phyloP scores from a whole-genome alignment of 352 stramenopile species.

The Pilasporangium apinafurcum region DNA sequence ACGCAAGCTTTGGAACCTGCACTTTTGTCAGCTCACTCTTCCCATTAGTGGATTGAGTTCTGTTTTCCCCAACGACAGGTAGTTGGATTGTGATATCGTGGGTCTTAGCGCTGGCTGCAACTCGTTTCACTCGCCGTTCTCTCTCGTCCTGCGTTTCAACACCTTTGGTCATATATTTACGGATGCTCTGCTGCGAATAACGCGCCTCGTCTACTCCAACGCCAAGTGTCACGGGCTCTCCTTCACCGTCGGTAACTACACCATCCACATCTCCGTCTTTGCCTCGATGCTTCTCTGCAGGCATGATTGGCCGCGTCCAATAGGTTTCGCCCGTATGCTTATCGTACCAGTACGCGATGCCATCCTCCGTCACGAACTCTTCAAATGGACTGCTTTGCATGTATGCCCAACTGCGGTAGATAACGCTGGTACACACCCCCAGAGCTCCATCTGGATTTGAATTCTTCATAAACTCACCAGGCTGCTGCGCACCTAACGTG shows the following conservation, averaged over 20 bases:
- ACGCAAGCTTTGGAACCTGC: conserved; percentile 43
- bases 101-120: conserved; percentile 56
- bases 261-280: conserved; percentile 80
- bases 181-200: conserved; percentile 66
- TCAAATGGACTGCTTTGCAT: conserved; percentile 81
- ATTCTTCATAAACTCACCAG: conserved; percentile 89
- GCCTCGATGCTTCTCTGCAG: conserved; percentile 64
- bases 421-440: conserved; percentile 73
- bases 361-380: conserved; percentile 89
- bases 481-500: conserved; percentile 82
- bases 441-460: conserved; percentile 67
- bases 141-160: conserved; percentile 69
- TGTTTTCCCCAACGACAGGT: background rate
- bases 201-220: conserved; percentile 35
- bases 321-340: conserved; percentile 82
- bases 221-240: conserved; percentile 68
- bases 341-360: conserved; percentile 89
- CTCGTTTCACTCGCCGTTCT: conserved; percentile 40
- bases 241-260: conserved; percentile 61
- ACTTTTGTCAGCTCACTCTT: conserved; percentile 34
- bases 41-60: background rate
- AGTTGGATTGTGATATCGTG: conserved; percentile 47
- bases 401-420: conserved; percentile 92
- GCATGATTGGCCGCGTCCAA: conserved; percentile 84
- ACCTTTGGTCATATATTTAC: conserved; percentile 84